A percentile compares a stretch with the other conserved stretches of the same genome.
Conservation (phyloP, 2,329 filamentous ascomycete genomes). For the Simplicillium aogashimaense region DNA sequence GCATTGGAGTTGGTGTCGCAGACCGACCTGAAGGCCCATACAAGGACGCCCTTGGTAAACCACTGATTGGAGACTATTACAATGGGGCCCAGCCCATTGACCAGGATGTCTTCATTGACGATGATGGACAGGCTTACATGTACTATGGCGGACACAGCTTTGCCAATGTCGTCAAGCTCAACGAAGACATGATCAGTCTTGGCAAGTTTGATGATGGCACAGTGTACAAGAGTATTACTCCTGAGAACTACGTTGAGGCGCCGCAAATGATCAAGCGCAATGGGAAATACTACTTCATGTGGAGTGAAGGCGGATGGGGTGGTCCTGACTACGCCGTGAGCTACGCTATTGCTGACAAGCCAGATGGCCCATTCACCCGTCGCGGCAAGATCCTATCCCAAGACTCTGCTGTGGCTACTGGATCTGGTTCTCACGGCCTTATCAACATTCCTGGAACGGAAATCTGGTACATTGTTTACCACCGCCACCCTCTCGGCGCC, state of each 20-base stretch:
- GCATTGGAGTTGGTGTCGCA: conserved; percentile 24
- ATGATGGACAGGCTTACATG: conserved; percentile 30
- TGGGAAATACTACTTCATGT: conserved; percentile 34
- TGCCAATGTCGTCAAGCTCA: conserved; percentile 30
- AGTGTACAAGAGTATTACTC: conserved; percentile 33
- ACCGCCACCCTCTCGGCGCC: conserved; percentile 31
- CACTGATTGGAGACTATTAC: conserved; percentile 25
- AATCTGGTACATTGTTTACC: conserved; percentile 37
- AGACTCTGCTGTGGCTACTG: conserved; percentile 28
- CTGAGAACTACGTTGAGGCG: conserved; percentile 23
- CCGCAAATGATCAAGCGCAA: conserved; percentile 34
- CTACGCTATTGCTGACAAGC: conserved; percentile 28
- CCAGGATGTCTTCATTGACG: conserved; percentile 29
- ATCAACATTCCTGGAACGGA: conserved; percentile 33
- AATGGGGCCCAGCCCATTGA: conserved; percentile 36
- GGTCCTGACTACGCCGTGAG: conserved; percentile 36
- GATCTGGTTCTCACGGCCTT: conserved; percentile 32
- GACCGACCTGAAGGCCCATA: conserved; percentile 24
- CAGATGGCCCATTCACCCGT: conserved; percentile 29
- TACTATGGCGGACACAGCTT: conserved; percentile 28
- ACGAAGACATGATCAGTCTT: conserved; percentile 29
- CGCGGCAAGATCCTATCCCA: conserved; percentile 29
- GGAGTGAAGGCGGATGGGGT: conserved; percentile 36
- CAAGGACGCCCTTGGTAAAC: conserved; percentile 20
- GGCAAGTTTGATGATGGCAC: conserved; percentile 29